A percentile compares a stretch with the other conserved stretches of the same genome.
Conservation (phyloP, 306 rosid genomes). For the Gastrolobium villosum region DNA sequence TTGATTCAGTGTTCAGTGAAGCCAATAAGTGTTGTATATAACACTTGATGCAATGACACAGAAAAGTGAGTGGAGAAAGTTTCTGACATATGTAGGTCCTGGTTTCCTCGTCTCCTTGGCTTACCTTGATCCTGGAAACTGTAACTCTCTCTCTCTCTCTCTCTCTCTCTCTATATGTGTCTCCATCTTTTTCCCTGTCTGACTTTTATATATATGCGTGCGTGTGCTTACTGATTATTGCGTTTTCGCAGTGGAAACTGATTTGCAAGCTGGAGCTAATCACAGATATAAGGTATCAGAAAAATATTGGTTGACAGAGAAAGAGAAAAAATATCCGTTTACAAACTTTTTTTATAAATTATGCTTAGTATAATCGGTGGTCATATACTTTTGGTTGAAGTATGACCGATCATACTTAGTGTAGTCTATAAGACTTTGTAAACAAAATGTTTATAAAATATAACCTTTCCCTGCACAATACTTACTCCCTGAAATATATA, state of each 20-base stretch:
- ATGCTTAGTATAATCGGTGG: no score
- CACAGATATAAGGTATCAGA: constrained; percentile 74
- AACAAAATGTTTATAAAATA: no score
- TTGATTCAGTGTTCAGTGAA: no score
- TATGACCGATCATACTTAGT: no score
- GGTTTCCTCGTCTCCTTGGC: constrained; percentile 93
- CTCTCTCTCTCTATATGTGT: background rate
- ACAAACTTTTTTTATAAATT: no score
- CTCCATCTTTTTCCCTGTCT: background rate
- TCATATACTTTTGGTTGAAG: no score
- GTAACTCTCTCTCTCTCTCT: constrained; percentile 56
- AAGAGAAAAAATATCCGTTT: no score
- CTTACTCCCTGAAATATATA: no score
- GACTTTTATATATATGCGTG: background rate
- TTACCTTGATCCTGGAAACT: constrained; percentile 92
- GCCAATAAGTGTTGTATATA: no score
- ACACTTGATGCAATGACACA: constrained; percentile 35
- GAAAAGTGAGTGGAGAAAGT: constrained; percentile 80
- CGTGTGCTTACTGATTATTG: background rate
- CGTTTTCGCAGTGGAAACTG: constrained; percentile 83
- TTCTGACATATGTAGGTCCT: constrained; percentile 74
- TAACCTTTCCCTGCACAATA: no score
- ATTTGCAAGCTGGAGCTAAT: constrained; percentile 91
- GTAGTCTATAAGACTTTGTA: no score
- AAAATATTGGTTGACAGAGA: no score